These are phyloP conservation scores for Xylaria sp. DNA, from an alignment of 2,329 filamentous ascomycete genomes.

Conservation along the genomic window DNA sequence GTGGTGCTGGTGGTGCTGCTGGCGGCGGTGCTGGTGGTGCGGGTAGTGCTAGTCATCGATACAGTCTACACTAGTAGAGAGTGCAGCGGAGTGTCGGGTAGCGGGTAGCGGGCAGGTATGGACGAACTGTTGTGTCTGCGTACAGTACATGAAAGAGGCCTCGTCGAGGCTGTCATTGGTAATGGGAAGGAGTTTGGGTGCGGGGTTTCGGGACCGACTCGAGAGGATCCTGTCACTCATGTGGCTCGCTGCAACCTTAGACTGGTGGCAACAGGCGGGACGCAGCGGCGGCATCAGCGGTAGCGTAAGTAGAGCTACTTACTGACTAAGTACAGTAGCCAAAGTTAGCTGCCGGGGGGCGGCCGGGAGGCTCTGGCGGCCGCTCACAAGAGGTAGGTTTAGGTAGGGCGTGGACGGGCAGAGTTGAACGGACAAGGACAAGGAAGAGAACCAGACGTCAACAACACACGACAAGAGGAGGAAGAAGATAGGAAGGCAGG, in stretches of 20 bases:
- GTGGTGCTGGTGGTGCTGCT: too few relatives aligned
- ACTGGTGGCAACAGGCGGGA: background rate
- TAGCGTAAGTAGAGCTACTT: background rate
- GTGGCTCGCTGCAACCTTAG: background rate
- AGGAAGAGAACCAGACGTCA: background rate
- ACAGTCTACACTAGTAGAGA: too few relatives aligned
- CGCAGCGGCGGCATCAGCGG: background rate
- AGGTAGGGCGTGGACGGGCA: too few relatives aligned
- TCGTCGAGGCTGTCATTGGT: conserved; percentile 32
- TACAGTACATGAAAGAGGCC: conserved; percentile 6
- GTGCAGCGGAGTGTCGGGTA: too few relatives aligned
- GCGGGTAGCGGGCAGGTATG: conserved; percentile 17
- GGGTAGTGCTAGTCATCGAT: too few relatives aligned
- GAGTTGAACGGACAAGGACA: background rate
- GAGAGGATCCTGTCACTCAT: background rate
- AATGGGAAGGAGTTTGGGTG: conserved; percentile 28
- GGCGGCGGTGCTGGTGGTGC: too few relatives aligned
- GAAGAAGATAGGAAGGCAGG: background rate
- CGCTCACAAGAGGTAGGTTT: too few relatives aligned
- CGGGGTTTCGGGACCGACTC: conserved; percentile 40
- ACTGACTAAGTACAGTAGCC: too few relatives aligned
- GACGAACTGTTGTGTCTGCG: conserved; percentile 10
- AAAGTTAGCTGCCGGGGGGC: too few relatives aligned
- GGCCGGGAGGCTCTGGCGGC: too few relatives aligned
- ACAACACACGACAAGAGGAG: background rate